Base-by-base conservation (phyloP, 441 rosid species). In the Codiaeum variegatum region DNA sequence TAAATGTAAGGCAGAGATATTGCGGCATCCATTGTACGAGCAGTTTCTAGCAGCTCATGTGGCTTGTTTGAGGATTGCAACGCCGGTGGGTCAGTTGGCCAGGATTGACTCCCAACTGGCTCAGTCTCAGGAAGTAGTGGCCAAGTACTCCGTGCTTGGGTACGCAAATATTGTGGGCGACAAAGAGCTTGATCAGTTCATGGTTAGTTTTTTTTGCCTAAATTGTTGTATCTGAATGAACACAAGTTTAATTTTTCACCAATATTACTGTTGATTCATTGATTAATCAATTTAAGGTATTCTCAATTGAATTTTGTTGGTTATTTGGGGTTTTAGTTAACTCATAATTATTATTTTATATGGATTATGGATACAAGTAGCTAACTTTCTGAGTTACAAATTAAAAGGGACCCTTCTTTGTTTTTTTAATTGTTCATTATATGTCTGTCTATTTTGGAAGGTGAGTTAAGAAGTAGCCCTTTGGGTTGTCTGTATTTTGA, bases 71-170 rank as follows among this genome's bases (percentile, higher is more conserved):
- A 85, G 97, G 81, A 91, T 91, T 40, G 99, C 99, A 0, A 95
- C 99, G 66, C 99, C 99, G 52, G 99, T 95, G 9, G 99, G 93
- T 83, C 99, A 95, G 83, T 69, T 95, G 60, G 95, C 99, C 15
- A 87, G 97, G 82, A 95, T 95, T 70, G 99, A 93, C 73, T 84
- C 98, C 1, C 99, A 95, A 85, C 85, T 95, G 42, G 92, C 92
- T 32, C 96, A 91, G 91, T 91, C 98, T 31, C 97, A 87, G 83
- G 82, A 91, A 62, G 95, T 95, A 55, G 86, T 91, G 32, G 85
- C 91, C 9, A 95, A 95, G 85, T 95, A 93, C 86, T 91, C 99
- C 9, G 83, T 87, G 51, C 82, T 85, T 28, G 87, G 80, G 19
- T 77, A 71, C 47, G 90, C 87, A 64, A 74, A 87, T 67, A 87